Base-by-base conservation (phyloP, 371 early-diverging fungal genomes). In the Syncephalastrum sp. region DNA sequence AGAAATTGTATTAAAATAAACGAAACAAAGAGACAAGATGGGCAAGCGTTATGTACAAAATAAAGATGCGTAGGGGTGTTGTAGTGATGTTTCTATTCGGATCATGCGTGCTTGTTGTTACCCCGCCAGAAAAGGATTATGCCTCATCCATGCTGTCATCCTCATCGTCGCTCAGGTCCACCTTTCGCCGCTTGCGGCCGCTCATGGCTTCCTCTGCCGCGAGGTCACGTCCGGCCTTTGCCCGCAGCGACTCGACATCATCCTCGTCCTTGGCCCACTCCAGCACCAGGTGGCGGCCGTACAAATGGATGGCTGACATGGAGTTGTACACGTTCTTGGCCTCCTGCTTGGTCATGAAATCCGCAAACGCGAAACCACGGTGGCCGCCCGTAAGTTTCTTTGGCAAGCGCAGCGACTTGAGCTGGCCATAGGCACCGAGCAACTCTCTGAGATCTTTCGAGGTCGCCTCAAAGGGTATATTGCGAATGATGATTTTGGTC, bases 401-500 rank as follows among this genome's bases (percentile, higher is more conserved):
- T 45, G 99, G 99, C 54, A 99, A 64, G 49, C 99, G 90, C 41
- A 99, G 84, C 4, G 94, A 89, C 69, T 98, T 97, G 56, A 98
- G 79, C 62, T 96, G 91, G 56, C 93, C 97, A 74, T 91, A 96
- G 5, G 95, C 68, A 29, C 83, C 74, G 71, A 99, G 96, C 42
- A 99, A 76, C 63, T 94, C 90, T 41, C 83, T 84, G 50, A 99
- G 71, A 63, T 99, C 99, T 70, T 90, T 91, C 66, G 91, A 88
- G 17, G 98, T 94, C 10, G 99, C 98, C 79, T 99, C 98, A 74
- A 99, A 99, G 44, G 99, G 98, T 51, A 99, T 84, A 79, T 99
- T 99, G 59, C 96, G 95, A 24, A 99, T 88, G 23, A 99, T 78
- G 53, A 99, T 72, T 71, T 99, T 99, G 47, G 91, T 91, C 25